These are phyloP conservation scores for Suillus cothurnatus DNA, from an alignment of 768 basidiomycete genomes.

Conservation along the genomic window DNA sequence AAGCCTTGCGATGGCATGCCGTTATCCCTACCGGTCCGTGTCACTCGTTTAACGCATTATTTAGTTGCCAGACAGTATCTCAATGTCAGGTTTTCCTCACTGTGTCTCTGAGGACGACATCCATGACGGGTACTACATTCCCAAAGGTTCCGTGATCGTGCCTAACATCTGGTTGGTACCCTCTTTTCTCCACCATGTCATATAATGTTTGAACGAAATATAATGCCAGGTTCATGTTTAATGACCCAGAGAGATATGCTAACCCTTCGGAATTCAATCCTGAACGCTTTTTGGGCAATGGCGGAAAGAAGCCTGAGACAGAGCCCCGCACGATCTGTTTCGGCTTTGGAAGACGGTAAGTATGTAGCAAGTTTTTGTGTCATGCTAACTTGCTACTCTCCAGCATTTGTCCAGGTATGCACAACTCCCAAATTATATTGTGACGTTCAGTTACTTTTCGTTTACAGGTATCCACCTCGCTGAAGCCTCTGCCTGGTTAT, in stretches of 20 bases:
- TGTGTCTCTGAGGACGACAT: constrained; percentile 60
- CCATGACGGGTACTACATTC: constrained; percentile 63
- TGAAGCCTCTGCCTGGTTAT: constrained; percentile 43
- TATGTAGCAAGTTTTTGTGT: constrained; percentile 15
- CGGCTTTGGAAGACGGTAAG: constrained; percentile 61
- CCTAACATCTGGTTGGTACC: constrained; percentile 24
- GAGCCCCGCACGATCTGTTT: constrained; percentile 61
- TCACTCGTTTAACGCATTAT: constrained; percentile 30
- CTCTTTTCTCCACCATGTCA: constrained; percentile 13
- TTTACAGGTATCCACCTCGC: constrained; percentile 47
- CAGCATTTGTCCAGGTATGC: constrained; percentile 15
- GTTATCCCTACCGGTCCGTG: constrained; percentile 44
- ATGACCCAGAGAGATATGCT: constrained; percentile 38
- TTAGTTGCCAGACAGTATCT: constrained; percentile 34
- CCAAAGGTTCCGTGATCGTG: constrained; percentile 41
- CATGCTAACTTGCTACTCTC: constrained; percentile 8
- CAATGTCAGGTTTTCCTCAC: constrained; percentile 40
- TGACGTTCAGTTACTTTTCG: constrained; percentile 8
- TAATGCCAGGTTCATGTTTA: constrained; percentile 23
- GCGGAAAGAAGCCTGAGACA: constrained; percentile 36
- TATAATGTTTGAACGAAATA: constrained; percentile 3
- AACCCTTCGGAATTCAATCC: constrained; percentile 55
- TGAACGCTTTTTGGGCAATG: constrained; percentile 47
- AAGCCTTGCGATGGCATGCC: constrained; percentile 50
- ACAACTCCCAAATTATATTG: not conserved